Percentiles rank a stretch among this genome's conserved stretches.
These are phyloP conservation scores for Pleurotus salmoneostramineus DNA, from an alignment of 768 basidiomycete species.

Conservation along the genomic window DNA sequence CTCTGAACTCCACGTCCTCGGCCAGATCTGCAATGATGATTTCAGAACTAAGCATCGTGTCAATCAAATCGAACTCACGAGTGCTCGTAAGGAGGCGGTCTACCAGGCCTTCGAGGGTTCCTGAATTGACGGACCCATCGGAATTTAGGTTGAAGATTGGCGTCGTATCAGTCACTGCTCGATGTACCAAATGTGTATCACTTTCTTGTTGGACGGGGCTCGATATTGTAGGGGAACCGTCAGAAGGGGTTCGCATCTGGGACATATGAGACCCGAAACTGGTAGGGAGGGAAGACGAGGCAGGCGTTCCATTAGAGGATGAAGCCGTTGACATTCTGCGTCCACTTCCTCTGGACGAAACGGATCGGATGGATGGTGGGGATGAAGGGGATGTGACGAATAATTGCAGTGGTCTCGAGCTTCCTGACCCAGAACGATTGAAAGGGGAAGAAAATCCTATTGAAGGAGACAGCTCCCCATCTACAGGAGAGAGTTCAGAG, in stretches of 20 bases:
- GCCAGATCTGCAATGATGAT: conserved; percentile 19
- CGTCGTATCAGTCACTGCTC: conserved; percentile 20
- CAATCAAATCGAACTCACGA: conserved; percentile 19
- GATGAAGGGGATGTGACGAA: conserved; percentile 3
- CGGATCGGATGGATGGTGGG: background rate
- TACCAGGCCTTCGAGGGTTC: conserved; percentile 39
- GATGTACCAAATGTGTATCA: conserved; percentile 14
- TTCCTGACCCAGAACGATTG: background rate
- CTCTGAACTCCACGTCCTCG: conserved; percentile 32
- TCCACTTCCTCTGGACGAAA: background rate
- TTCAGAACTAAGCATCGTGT: background rate
- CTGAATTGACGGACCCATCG: conserved; percentile 29
- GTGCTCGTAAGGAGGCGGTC: conserved; percentile 32
- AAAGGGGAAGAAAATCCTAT: conserved; percentile 8
- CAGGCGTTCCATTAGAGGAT: background rate
- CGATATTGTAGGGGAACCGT: background rate
- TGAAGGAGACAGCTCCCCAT: conserved; percentile 7
- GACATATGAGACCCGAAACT: background rate
- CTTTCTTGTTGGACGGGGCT: conserved; percentile 18
- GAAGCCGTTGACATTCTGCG: background rate
- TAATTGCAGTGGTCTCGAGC: background rate
- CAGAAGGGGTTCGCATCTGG: background rate
- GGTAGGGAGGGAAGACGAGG: conserved; percentile 3
- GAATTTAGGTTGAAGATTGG: conserved; percentile 21
- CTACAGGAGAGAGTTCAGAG: background rate